A percentile compares a stretch with the other conserved stretches of the same genome.
Conservation (phyloP, 2,329 filamentous ascomycete genomes). For the Magnaporthiopsis incrustans region DNA sequence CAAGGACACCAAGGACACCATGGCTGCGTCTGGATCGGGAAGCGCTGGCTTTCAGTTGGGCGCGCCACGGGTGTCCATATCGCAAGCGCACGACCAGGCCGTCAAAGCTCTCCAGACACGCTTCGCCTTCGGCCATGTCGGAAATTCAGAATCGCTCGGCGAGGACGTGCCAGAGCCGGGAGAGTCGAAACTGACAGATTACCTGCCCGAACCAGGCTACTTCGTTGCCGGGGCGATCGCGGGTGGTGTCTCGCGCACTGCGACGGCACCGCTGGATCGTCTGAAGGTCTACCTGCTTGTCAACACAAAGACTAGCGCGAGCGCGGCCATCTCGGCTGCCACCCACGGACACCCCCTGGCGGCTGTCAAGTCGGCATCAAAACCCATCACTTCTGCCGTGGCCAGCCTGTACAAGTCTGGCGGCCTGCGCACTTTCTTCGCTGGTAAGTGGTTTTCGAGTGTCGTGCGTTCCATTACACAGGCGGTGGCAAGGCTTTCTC, state of each 20-base stretch:
- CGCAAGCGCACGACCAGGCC: constrained; percentile 1
- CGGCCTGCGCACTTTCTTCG: constrained; percentile 83
- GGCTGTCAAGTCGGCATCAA: constrained; percentile 57
- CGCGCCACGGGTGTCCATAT: background rate
- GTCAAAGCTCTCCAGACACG: constrained; percentile 11
- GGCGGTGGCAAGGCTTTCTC: background rate
- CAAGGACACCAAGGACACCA: background rate
- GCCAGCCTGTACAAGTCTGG: constrained; percentile 78
- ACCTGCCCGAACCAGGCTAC: constrained; percentile 88
- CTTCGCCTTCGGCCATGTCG: constrained; percentile 12
- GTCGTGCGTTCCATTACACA: background rate
- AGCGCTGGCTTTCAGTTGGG: background rate
- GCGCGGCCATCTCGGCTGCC: constrained; percentile 32
- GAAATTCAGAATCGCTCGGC: constrained; percentile 17
- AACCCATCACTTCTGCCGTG: constrained; percentile 64
- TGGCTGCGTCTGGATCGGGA: background rate
- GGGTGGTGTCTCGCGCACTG: constrained; percentile 89
- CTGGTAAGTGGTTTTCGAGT: constrained; percentile 50
- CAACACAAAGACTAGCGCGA: constrained; percentile 59
- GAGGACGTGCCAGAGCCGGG: background rate
- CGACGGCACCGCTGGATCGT: constrained; percentile 91
- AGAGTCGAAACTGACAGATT: constrained; percentile 51
- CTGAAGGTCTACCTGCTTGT: constrained; percentile 97
- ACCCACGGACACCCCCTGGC: constrained; percentile 61
- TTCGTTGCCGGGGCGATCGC: constrained; percentile 93